Conservation (phyloP, 108 stramenopile species). For the Nannochloropsis salina region DNA sequence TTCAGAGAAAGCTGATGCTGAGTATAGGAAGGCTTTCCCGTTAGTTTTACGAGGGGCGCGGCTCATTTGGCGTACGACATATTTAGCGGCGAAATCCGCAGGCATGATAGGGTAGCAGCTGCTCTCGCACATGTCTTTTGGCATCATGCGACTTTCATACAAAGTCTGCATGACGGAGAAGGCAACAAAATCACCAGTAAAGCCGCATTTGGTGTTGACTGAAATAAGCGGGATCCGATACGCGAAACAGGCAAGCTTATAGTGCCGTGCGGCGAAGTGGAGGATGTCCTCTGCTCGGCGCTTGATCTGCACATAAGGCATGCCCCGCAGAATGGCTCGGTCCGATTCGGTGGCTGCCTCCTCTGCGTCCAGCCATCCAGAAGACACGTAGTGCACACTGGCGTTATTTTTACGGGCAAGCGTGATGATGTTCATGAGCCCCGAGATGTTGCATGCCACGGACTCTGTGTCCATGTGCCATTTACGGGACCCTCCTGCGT, state of each 20-base stretch:
- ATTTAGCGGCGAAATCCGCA: background rate
- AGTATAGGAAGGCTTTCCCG: background rate
- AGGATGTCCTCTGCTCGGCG: background rate
- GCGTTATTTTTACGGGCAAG: conserved; percentile 12
- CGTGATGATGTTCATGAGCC: conserved; percentile 1
- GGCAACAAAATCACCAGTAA: background rate
- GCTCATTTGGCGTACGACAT: conserved; percentile 14
- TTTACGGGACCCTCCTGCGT: background rate
- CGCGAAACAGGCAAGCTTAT: background rate
- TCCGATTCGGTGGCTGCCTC: background rate
- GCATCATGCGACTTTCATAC: conserved; percentile 19
- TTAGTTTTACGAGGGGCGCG: conserved; percentile 12
- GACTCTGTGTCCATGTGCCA: conserved; percentile 17
- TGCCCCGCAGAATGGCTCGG: background rate
- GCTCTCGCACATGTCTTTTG: background rate
- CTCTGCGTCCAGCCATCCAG: conserved; percentile 5
- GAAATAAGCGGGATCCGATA: conserved; percentile 17
- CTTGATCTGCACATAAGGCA: conserved; percentile 15
- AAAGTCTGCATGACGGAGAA: conserved; percentile 17
- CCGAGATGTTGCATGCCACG: conserved; percentile 17
- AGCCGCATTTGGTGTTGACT: conserved; percentile 17
- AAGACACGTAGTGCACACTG: conserved; percentile 15
- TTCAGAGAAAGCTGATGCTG: background rate
- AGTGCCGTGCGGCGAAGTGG: background rate
- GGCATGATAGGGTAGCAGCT: conserved; percentile 2